Base-by-base conservation (phyloP, 2,329 filamentous ascomycete species). In the Sclerotiophoma versabilis region DNA sequence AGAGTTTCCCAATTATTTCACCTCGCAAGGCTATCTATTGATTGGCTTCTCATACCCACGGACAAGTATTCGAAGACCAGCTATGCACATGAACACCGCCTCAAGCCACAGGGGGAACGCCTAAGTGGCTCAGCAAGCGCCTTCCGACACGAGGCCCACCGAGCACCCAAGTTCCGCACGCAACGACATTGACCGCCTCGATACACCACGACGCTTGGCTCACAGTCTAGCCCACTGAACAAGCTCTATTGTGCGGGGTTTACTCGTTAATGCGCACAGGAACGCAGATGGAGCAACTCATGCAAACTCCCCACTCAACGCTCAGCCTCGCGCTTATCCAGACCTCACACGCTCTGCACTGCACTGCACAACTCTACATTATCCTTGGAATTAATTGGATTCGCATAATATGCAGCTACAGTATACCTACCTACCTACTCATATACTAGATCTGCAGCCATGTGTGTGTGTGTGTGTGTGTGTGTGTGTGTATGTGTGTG, bases 121-220 rank as follows among this genome's bases (percentile, higher is more conserved):
- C 47, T 49, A 8, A 49, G 47, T 50, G 48, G 48, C 48, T 38
- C 39, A 50, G 39, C 32, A 44, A 44, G 30, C 20, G 10, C 15
- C 20, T 39, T 14, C 7, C 15, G 9, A 23, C 25, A 8, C n/a
- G 8, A 19, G 32, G 15, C 25, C 25, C 22, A 36, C 46, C 15
- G 10, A 7, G n/a, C 5, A 41, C 19, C 19, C 23, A 23, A 14
- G 25, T 38, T 26, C 20, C 9, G 26, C 27, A 34, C 9, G 26
- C 27, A 34, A 22, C 27, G 15, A 34, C 17, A 22, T 6, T 43
- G 47, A 43, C 47, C 47, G 47, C 47, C 30, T 41, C 15, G 15
- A 14, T 29, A 10, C 12, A 34, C 27, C 17, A 19, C 14, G 3
- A 29, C 1, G 7, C 32, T 43, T 50, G 37, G 47, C 29, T 14